These are phyloP conservation scores for Exidia glandulosa DNA, from an alignment of 768 basidiomycete genomes.

Conservation along the genomic window DNA sequence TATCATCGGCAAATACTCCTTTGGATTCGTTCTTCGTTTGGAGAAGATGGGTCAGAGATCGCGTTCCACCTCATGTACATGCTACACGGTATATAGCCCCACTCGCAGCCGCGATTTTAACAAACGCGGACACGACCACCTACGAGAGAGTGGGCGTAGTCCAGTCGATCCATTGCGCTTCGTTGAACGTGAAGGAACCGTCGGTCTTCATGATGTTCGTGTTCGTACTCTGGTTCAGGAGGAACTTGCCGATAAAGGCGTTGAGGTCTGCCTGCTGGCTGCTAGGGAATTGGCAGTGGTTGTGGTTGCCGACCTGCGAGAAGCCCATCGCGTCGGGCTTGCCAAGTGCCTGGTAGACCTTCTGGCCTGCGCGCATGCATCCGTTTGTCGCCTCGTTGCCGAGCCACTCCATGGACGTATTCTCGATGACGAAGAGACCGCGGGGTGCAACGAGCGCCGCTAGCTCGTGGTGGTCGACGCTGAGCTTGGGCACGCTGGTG, in stretches of 20 bases:
- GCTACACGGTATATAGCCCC: too few relatives aligned
- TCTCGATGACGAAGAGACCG: conserved; percentile 40
- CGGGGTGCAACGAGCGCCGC: conserved; percentile 46
- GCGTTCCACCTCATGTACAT: too few relatives aligned
- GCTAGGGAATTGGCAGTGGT: conserved; percentile 45
- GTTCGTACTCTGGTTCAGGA: conserved; percentile 36
- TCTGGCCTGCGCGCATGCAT: conserved; percentile 38
- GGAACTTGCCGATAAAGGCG: conserved; percentile 47
- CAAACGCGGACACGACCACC: too few relatives aligned
- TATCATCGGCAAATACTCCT: too few relatives aligned
- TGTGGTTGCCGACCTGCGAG: conserved; percentile 41
- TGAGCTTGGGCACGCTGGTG: conserved; percentile 33
- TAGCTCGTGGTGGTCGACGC: conserved; percentile 50
- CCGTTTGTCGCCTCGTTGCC: conserved; percentile 40
- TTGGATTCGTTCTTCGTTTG: too few relatives aligned
- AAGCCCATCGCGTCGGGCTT: conserved; percentile 38
- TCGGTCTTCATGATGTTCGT: conserved; percentile 23
- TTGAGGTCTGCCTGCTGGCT: conserved; percentile 32
- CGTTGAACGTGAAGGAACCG: conserved; percentile 29
- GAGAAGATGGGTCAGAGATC: too few relatives aligned
- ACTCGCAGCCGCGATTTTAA: too few relatives aligned
- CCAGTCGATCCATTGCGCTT: conserved; percentile 39
- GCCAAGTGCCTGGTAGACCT: conserved; percentile 40
- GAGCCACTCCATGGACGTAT: conserved; percentile 46
- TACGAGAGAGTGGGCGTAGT: conserved; percentile 31